Percentiles rank a stretch among this genome's conserved stretches.
phyloP scores from a whole-genome alignment of 1,139 yeast species.

The Yamadazyma mexicana region DNA sequence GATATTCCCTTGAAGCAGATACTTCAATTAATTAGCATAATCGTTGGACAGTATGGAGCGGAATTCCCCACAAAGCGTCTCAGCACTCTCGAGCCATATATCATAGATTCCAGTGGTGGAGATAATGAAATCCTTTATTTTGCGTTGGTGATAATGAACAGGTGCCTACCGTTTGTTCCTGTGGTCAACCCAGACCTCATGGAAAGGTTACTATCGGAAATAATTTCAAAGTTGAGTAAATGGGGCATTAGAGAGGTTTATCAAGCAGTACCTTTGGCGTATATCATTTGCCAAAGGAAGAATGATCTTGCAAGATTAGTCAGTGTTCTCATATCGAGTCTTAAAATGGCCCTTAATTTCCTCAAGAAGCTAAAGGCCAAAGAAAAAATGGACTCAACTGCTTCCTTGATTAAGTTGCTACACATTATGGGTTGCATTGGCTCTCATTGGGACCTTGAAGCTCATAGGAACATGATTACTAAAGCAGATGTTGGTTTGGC shows the following conservation, averaged over 20 bases:
- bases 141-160: constrained; percentile 54
- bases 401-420: constrained; percentile 49
- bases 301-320: constrained; percentile 51
- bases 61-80: constrained; percentile 66
- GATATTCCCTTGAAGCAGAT: constrained; percentile 4
- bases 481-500: constrained; percentile 43
- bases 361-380: background rate
- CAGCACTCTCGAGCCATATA: constrained; percentile 57
- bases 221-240: constrained; percentile 43
- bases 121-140: constrained; percentile 40
- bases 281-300: constrained; percentile 51
- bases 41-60: constrained; percentile 50
- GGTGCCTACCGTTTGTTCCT: constrained; percentile 42
- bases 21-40: constrained; percentile 48
- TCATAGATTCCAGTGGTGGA: constrained; percentile 27
- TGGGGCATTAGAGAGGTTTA: constrained; percentile 58
- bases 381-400: constrained; percentile 37
- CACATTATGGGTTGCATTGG: constrained; percentile 72
- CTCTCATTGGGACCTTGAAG: constrained; percentile 60
- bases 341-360: constrained; percentile 34
- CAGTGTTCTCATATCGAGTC: constrained; percentile 61
- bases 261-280: constrained; percentile 68
- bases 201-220: background rate
- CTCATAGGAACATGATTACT: constrained; percentile 38
- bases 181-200: constrained; percentile 53